phyloP scores from a whole-genome alignment of 129 eudicot species.

The Solidago caesia region DNA sequence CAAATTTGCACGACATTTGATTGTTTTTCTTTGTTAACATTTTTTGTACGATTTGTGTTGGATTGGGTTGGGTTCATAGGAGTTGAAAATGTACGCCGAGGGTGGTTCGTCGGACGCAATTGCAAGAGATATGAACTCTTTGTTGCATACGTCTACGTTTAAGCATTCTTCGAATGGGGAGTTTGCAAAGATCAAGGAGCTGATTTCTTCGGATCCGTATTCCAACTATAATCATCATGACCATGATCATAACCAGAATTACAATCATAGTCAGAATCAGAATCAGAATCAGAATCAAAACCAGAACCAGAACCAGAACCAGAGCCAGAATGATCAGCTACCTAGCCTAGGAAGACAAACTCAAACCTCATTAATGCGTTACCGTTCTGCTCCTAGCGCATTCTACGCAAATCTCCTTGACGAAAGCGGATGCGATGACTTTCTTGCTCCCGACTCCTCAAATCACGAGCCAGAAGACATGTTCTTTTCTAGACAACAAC shows the following conservation, averaged over 20 bases:
- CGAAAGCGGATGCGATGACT: conserved; percentile 17
- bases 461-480: conserved; percentile 16
- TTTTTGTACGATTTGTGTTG: too few relatives aligned
- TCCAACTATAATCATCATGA: conserved; percentile 1
- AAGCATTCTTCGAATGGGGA: conserved; percentile 40
- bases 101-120: conserved; percentile 33
- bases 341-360: conserved; percentile 1
- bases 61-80: background rate
- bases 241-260: conserved; percentile 8
- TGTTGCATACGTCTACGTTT: conserved; percentile 37
- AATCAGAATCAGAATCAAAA: background rate
- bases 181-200: conserved; percentile 38
- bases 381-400: conserved; percentile 73
- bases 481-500: conserved; percentile 16
- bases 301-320: conserved; percentile 12
- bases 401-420: conserved; percentile 48
- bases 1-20: too few relatives aligned
- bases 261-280: background rate
- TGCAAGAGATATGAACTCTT: conserved; percentile 41
- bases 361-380: conserved; percentile 36
- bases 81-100: conserved; percentile 19
- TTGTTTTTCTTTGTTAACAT: too few relatives aligned
- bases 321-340: conserved; percentile 6
- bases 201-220: conserved; percentile 40
- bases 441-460: conserved; percentile 19